Conservation (phyloP, 2,329 filamentous ascomycete genomes). For the Shiraia bambusicola region DNA sequence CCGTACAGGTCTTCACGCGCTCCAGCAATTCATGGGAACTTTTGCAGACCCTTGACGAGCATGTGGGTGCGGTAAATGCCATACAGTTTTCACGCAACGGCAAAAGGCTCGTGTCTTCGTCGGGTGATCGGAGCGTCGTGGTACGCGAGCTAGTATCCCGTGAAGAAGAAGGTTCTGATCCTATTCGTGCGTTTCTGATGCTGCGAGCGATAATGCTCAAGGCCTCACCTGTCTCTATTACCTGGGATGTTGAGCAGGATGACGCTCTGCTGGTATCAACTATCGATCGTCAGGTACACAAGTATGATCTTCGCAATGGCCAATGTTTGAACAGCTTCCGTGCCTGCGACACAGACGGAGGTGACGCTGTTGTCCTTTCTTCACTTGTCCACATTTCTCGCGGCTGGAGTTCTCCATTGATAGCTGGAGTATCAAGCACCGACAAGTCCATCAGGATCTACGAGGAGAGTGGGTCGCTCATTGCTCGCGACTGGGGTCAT, state of each 20-base stretch:
- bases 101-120: slow-evolving; percentile 76
- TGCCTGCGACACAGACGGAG: slow-evolving; percentile 75
- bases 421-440: slow-evolving; percentile 87
- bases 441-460: slow-evolving; percentile 96
- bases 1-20: slow-evolving; percentile 82
- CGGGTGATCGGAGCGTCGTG: slow-evolving; percentile 78
- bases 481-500: slow-evolving; percentile 92
- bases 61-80: slow-evolving; percentile 79
- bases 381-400: slow-evolving; percentile 66
- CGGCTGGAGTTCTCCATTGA: slow-evolving; percentile 62
- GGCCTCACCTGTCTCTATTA: slow-evolving; percentile 83
- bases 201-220: slow-evolving; percentile 78
- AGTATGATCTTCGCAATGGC: slow-evolving; percentile 65
- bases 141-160: slow-evolving; percentile 75
- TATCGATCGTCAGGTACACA: slow-evolving; percentile 62
- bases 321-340: slow-evolving; percentile 74
- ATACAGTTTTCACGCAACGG: slow-evolving; percentile 74
- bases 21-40: slow-evolving; percentile 65
- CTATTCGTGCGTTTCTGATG: slow-evolving; percentile 74
- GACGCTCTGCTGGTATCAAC: slow-evolving; percentile 61
- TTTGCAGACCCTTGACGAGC: slow-evolving; percentile 89
- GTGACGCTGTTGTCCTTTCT: slow-evolving; percentile 80
- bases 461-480: slow-evolving; percentile 73
- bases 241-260: slow-evolving; percentile 63
- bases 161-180: slow-evolving; percentile 55